Percentiles rank a stretch among this genome's conserved stretches.
phyloP scores from a whole-genome alignment of 208 protist genomes.

The Herpetomonas muscarum region DNA sequence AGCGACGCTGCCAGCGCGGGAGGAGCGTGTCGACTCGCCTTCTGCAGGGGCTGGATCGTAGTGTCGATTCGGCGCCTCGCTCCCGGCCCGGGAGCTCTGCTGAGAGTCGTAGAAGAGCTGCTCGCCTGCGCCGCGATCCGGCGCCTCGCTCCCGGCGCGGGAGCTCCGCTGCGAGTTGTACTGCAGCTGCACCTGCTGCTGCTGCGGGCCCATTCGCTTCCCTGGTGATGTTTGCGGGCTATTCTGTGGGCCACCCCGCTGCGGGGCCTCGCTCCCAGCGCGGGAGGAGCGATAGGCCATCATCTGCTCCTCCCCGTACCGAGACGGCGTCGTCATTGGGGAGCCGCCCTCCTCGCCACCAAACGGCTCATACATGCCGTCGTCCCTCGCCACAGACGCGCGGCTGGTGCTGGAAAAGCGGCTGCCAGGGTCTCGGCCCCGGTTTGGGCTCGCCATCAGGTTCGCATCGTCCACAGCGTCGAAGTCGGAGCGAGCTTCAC shows the following conservation, averaged over 20 bases:
- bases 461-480: no score
- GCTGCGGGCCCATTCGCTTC: slow-evolving; percentile 1
- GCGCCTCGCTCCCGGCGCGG: slow-evolving; percentile 35
- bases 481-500: slow-evolving; percentile 35
- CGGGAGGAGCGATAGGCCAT: slow-evolving; percentile 36
- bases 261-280: slow-evolving; percentile 44
- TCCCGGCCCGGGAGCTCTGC: slow-evolving; percentile 14
- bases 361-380: not conserved
- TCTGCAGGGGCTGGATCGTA: not conserved
- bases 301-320: slow-evolving; percentile 24
- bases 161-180: slow-evolving; percentile 31
- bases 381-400: not conserved
- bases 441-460: no score
- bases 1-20: not conserved
- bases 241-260: slow-evolving; percentile 12
- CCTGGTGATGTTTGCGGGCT: slow-evolving; percentile 1
- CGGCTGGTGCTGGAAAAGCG: not conserved
- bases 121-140: slow-evolving; percentile 17
- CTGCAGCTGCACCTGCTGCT: not conserved
- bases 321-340: slow-evolving; percentile 15
- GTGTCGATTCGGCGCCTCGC: slow-evolving; percentile 14
- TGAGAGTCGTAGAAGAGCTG: slow-evolving; percentile 11
- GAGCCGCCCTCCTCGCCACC: slow-evolving; percentile 1
- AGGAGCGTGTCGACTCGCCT: not conserved
- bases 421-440: slow-evolving; percentile 1